Evolutionary conservation across 345 rosid species (phyloP), one percentile per base, ranked within the genome.

Genomic region (Camelina neglecta): DNA sequence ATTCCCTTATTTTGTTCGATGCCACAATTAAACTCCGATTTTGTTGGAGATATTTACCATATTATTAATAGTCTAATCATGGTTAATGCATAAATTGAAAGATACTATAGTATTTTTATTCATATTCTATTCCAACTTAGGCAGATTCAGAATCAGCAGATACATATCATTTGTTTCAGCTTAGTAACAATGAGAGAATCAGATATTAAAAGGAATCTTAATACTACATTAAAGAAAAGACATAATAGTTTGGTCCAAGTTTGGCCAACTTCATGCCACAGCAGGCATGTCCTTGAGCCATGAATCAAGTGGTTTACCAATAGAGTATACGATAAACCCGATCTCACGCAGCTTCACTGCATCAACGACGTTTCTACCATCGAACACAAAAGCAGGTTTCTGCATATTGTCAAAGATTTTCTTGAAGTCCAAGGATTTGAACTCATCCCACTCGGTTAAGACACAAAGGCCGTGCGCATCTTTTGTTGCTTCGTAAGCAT

Each of bases 321-420:
- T 87, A 4, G 88, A 80, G 64, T 89, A 93, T 8, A 90, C 98
- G 8, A 90, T 84, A 72, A 93, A 93, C 0, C 98, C 96, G 38
- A 90, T 87, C 82, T 84, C 77, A 80, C 96, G 87, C 84, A 93
- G 81, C 83, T 79, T 77, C 29, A 66, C 86, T 3, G 38, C 86
- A 42, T 89, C 83, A 61, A 87, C 82, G 31, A 93, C 59, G 41
- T 90, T 93, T 59, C 95, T 77, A 29, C 96, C 94, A 67, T 92
- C 96, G 8, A 90, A 92, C 68, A 90, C 85, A 15, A 85, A 92
- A 2, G 96, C 98, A 0, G 85, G 82, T 36, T 82, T 79, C 50
- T 73, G 79, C 87, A 84, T 84, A 63, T 70, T 66, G 20, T 84
- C 73, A n/a, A 67, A 84, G 54, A 84, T 82, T 60, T 33, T 78